Base-by-base conservation (phyloP, 2,329 filamentous ascomycete genomes). In the Hypoxylon sp. region DNA sequence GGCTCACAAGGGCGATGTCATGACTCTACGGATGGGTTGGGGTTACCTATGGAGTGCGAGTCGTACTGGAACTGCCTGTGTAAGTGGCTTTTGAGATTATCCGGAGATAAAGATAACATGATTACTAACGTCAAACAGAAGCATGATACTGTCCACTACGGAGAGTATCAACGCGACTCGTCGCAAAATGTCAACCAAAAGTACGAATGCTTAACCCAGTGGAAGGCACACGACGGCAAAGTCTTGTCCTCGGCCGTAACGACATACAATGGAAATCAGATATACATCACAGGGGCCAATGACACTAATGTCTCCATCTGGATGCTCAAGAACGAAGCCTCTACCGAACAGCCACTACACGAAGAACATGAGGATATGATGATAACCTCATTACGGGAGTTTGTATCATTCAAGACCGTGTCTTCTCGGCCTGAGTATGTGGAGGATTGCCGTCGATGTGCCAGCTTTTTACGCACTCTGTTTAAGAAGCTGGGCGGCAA, bases 251-350 rank as follows among this genome's bases (percentile, higher is more conserved):
- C 95, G 0, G 91, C 93, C 0, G 88, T 92, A 17, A 91, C 91
- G 0, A 89, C 84, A 0, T 88, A 91, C 78, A 87, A 91, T 31
- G 87, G 88, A 54, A 88, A 92, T 65, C 88, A 92, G n/a, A 88
- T 96, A n/a, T 96, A 94, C 78, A 94, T 97, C 55, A 98, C 95
- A 0, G 96, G 96, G 8, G 94, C 94, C 52, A 99, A 97, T 75
- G 96, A 99, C 79, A 91, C 94, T 76, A 92, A 90, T 0, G 89
- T 99, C 26, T 92, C 93, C 6, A 88, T 98, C 19, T 99, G 96
- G 96, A 90, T 95, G 72, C 86, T 97, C 57, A 81, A 84, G 2
- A 82, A 83, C 59, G 82, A 81, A 64, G 80, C 81, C 1, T 70
- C 81, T 2, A 66, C 78, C 0, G 81, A 83, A 19, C 73, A 79